phyloP scores from a whole-genome alignment of 768 basidiomycete species.

The Rhodotorula paludigena region DNA sequence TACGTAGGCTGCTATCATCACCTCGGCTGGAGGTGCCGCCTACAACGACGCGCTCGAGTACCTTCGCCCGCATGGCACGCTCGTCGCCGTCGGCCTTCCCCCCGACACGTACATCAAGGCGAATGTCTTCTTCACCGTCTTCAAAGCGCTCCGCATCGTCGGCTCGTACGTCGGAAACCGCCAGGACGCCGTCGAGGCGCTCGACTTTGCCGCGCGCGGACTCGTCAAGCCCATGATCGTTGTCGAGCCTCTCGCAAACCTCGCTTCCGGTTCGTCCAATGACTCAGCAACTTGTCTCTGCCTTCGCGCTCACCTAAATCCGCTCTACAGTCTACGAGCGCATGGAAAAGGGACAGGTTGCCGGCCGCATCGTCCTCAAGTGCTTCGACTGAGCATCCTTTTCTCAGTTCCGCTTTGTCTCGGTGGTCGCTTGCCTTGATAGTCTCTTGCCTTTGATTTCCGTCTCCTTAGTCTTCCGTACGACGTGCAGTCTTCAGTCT shows the following conservation, averaged over 20 bases:
- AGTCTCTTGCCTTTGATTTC: too few relatives aligned
- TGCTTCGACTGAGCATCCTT: too few relatives aligned
- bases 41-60: slow-evolving; percentile 58
- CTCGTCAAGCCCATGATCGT: slow-evolving; percentile 73
- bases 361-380: slow-evolving; percentile 44
- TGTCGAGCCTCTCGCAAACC: slow-evolving; percentile 69
- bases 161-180: slow-evolving; percentile 60
- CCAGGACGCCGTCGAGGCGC: slow-evolving; percentile 75
- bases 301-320: slow-evolving; percentile 51
- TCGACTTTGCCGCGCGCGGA: slow-evolving; percentile 67
- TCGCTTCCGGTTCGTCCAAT: slow-evolving; percentile 54
- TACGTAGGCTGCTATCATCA: slow-evolving; percentile 46
- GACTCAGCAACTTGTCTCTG: too few relatives aligned
- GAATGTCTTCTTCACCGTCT: slow-evolving; percentile 62
- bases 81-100: slow-evolving; percentile 77
- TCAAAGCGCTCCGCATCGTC: slow-evolving; percentile 47
- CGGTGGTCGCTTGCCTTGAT: too few relatives aligned
- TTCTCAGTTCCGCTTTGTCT: too few relatives aligned
- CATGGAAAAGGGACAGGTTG: slow-evolving; percentile 42
- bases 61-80: slow-evolving; percentile 63
- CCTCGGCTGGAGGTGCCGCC: slow-evolving; percentile 47
- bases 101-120: slow-evolving; percentile 57
- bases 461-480: too few relatives aligned
- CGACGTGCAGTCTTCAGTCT: too few relatives aligned
- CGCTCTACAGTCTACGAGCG: slow-evolving; percentile 45